Percentiles rank a stretch among this genome's conserved stretches.
These are phyloP conservation scores for Cytospora piceicola DNA, from an alignment of 2,329 filamentous ascomycete genomes.

Conservation along the genomic window DNA sequence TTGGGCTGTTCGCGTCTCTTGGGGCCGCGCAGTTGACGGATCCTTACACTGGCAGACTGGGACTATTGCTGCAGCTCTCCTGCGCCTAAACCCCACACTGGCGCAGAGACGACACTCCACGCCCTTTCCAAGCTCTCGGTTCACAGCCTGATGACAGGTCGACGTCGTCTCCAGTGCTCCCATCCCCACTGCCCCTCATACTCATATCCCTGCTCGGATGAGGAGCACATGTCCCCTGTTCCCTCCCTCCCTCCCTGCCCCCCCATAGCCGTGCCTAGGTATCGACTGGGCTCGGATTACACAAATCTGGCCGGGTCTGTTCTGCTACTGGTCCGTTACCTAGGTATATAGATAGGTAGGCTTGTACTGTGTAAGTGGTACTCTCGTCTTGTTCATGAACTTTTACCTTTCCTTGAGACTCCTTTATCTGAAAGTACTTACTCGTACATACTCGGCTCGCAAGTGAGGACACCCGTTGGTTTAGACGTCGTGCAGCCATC, in stretches of 20 bases:
- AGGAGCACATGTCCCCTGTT: slow-evolving; percentile 13
- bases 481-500: slow-evolving; percentile 3
- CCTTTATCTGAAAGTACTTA: not conserved
- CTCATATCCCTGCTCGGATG: slow-evolving; percentile 17
- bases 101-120: not conserved
- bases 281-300: not conserved
- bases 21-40: slow-evolving; percentile 1
- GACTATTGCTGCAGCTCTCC: slow-evolving; percentile 19
- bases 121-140: slow-evolving; percentile 10
- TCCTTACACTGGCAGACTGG: too few species aligned
- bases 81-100: slow-evolving; percentile 19
- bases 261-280: slow-evolving; percentile 1
- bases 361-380: slow-evolving; percentile 17
- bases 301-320: not conserved
- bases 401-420: not conserved
- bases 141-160: slow-evolving; percentile 6
- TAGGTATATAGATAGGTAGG: slow-evolving; percentile 19
- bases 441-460: slow-evolving; percentile 1
- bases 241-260: not conserved
- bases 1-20: slow-evolving; percentile 11
- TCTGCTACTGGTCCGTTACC: slow-evolving; percentile 5
- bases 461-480: slow-evolving; percentile 12
- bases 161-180: slow-evolving; percentile 9
- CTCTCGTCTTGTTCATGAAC: slow-evolving; percentile 7
- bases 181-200: slow-evolving; percentile 12